These are phyloP conservation scores for Tulasnella sp. DNA, from an alignment of 768 basidiomycete species.

Conservation along the genomic window DNA sequence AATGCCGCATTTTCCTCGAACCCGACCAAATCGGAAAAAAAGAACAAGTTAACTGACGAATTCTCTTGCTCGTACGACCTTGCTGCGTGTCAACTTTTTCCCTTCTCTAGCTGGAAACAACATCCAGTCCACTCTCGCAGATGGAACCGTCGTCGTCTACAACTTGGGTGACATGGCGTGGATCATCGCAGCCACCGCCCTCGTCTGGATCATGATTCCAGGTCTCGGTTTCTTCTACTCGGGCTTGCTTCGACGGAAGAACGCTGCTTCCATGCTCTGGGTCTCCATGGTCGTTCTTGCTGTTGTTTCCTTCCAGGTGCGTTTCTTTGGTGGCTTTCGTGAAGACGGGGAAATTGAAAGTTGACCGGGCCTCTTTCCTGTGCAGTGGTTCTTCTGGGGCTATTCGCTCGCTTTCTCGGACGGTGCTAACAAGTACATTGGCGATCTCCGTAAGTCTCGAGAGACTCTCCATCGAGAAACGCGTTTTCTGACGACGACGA, in stretches of 20 bases:
- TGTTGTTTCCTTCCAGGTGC: constrained; percentile 54
- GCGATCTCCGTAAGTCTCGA: constrained; percentile 67
- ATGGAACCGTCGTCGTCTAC: constrained; percentile 34
- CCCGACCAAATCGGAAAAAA: not conserved
- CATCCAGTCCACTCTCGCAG: constrained; percentile 31
- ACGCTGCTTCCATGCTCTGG: constrained; percentile 86
- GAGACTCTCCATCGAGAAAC: too few relatives aligned
- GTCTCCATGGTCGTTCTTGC: constrained; percentile 68
- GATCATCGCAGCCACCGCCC: constrained; percentile 63
- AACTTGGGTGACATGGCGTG: constrained; percentile 62
- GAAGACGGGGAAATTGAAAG: too few relatives aligned
- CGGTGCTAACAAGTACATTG: constrained; percentile 65
- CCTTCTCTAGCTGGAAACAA: constrained; percentile 33
- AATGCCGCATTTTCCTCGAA: not conserved
- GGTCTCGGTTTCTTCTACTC: constrained; percentile 87
- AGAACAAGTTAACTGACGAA: constrained; percentile 30
- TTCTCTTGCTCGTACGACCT: not conserved
- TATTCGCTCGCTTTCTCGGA: constrained; percentile 88
- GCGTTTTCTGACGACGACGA: too few relatives aligned
- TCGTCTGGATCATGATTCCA: constrained; percentile 81
- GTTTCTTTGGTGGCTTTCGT: constrained; percentile 8
- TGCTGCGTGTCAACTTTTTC: not conserved
- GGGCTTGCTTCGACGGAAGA: constrained; percentile 85
- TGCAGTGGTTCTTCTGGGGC: constrained; percentile 96
- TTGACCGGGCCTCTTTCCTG: not conserved